phyloP scores from a whole-genome alignment of 176 grass and related monocot species.

The Poa pratensis region DNA sequence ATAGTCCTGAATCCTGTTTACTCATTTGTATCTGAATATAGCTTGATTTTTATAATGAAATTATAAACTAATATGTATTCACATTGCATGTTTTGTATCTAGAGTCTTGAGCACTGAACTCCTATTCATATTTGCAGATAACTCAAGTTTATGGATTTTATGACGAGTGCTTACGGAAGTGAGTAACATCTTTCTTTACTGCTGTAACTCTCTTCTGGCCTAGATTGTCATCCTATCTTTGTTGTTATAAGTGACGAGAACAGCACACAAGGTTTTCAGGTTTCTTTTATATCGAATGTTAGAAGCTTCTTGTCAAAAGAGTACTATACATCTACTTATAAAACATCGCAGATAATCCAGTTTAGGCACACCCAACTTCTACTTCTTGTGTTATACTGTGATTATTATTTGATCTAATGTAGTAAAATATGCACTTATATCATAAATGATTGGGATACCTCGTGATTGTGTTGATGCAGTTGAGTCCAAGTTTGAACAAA shows the following conservation, averaged over 20 bases:
- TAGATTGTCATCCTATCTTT: conserved; percentile 12
- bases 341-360: not conserved
- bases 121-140: conserved; percentile 49
- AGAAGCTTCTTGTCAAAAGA: not conserved
- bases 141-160: conserved; percentile 82
- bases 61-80: not conserved
- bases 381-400: not conserved
- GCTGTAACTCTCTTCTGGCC: conserved; percentile 1
- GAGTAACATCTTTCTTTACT: conserved; percentile 34
- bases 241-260: not conserved
- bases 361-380: not conserved
- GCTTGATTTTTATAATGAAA: not conserved
- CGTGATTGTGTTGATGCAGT: not conserved
- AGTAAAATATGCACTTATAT: not conserved
- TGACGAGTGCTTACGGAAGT: conserved; percentile 72
- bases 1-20: not conserved
- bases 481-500: not conserved
- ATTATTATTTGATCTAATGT: not conserved
- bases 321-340: not conserved
- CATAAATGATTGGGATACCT: not conserved
- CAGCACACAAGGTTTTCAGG: not conserved
- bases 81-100: not conserved
- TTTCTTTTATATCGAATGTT: not conserved
- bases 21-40: conserved; percentile 11
- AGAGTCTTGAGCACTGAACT: not conserved